Evolutionary conservation across 2,329 filamentous ascomycete genomes (phyloP).

Genomic region (Fusarium camptoceras): DNA sequence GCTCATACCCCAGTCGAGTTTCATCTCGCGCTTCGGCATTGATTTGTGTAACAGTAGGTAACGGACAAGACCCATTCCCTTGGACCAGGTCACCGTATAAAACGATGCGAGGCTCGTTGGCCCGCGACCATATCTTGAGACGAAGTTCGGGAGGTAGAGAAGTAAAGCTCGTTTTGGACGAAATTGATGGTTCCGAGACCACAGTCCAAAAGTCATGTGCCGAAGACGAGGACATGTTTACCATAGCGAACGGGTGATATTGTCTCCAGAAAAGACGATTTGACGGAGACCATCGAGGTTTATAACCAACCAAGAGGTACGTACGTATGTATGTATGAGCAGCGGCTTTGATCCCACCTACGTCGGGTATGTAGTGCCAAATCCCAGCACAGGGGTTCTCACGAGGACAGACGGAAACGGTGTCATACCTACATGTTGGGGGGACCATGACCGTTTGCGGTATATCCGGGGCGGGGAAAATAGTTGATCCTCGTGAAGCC

Average conservation of each 20-base stretch:
- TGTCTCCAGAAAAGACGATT: constrained; percentile 17
- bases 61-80: constrained; percentile 47
- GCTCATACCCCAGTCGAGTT: constrained; percentile 52
- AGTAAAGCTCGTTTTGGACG: constrained; percentile 41
- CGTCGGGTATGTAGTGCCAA: constrained; percentile 36
- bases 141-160: constrained; percentile 53
- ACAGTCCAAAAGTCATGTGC: constrained; percentile 15
- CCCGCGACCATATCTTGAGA: constrained; percentile 54
- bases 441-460: constrained; percentile 46
- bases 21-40: constrained; percentile 52
- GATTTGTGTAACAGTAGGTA: constrained; percentile 53
- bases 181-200: constrained; percentile 14
- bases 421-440: constrained; percentile 46
- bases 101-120: constrained; percentile 53
- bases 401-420: constrained; percentile 48
- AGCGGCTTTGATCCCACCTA: constrained; percentile 46
- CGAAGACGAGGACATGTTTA: constrained; percentile 14
- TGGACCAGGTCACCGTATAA: constrained; percentile 52
- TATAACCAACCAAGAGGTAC: constrained; percentile 25
- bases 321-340: constrained; percentile 15
- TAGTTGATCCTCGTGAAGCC: constrained; percentile 47
- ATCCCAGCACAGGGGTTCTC: constrained; percentile 40
- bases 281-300: constrained; percentile 32
- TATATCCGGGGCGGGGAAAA: constrained; percentile 43
- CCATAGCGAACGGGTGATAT: constrained; percentile 18